phyloP scores from a whole-genome alignment of 2,329 filamentous ascomycete species.

The Hymenoscyphus fraxineus region DNA sequence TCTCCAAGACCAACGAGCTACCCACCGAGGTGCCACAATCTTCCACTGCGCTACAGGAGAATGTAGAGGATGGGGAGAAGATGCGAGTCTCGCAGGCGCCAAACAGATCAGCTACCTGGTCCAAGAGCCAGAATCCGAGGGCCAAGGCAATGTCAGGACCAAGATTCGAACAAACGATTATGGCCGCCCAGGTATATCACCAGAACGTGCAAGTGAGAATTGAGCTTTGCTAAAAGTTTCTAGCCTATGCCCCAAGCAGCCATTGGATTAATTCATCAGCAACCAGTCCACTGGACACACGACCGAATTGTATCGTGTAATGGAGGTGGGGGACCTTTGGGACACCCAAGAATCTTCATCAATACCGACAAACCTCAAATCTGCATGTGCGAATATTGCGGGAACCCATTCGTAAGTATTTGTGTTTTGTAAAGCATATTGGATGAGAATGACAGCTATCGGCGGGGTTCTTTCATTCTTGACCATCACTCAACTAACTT shows the following conservation, averaged over 20 bases:
- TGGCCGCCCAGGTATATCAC: conserved; percentile 75
- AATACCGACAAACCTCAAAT: conserved; percentile 98
- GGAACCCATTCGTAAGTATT: conserved; percentile 77
- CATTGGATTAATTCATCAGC: conserved; percentile 93
- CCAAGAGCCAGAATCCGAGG: conserved; percentile 77
- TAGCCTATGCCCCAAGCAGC: conserved; percentile 86
- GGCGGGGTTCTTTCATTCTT: background rate
- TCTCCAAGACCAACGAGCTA: conserved; percentile 58
- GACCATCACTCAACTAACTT: conserved; percentile 14
- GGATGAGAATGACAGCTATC: background rate
- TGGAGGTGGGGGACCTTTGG: conserved; percentile 83
- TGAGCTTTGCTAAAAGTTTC: conserved; percentile 32
- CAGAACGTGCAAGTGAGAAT: background rate
- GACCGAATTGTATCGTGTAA: conserved; percentile 80
- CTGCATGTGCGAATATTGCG: conserved; percentile 85
- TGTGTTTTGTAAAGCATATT: conserved; percentile 10
- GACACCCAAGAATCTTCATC: conserved; percentile 93
- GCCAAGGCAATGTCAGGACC: conserved; percentile 86
- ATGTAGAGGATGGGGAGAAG: conserved; percentile 40
- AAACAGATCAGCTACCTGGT: conserved; percentile 80
- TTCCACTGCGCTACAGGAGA: conserved; percentile 54
- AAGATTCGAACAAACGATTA: conserved; percentile 95
- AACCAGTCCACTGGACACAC: conserved; percentile 90
- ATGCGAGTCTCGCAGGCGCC: conserved; percentile 63
- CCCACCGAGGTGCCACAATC: conserved; percentile 47